Conservation (phyloP, 2,329 filamentous ascomycete species). For the Apiospora koreana region DNA sequence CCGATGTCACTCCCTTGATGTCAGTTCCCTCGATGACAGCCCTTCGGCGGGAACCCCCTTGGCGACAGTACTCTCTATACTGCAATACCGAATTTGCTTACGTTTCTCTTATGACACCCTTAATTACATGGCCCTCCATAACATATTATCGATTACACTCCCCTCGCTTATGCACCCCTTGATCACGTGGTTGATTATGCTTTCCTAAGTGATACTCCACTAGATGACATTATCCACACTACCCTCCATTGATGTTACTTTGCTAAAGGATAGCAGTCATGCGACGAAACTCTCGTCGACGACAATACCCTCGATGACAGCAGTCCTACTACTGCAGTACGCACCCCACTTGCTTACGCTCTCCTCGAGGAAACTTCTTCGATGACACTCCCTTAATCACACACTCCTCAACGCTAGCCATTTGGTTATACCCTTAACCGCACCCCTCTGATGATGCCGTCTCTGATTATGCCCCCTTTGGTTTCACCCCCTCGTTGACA, state of each 20-base stretch:
- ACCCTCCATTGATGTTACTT: neutral
- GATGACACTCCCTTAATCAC: neutral
- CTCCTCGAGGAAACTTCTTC: neutral
- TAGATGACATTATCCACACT: neutral
- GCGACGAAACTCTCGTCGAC: too few relatives aligned
- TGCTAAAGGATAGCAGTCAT: too few relatives aligned
- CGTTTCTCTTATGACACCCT: neutral
- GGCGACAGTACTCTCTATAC: too few relatives aligned
- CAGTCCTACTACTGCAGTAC: neutral
- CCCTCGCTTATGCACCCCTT: neutral
- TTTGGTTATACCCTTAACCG: neutral
- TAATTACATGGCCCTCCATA: neutral
- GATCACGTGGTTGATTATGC: neutral
- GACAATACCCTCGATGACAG: neutral
- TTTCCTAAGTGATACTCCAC: neutral
- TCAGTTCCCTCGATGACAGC: neutral
- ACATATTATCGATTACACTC: neutral
- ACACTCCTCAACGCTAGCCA: neutral
- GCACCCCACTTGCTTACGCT: neutral
- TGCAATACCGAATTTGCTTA: too few relatives aligned
- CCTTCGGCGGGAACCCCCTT: neutral
- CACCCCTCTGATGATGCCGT: neutral
- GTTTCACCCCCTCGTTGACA: neutral
- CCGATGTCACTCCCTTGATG: neutral
- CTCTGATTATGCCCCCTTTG: neutral